phyloP scores from a whole-genome alignment of 2,329 filamentous ascomycete genomes.

The Didymella lethalis region DNA sequence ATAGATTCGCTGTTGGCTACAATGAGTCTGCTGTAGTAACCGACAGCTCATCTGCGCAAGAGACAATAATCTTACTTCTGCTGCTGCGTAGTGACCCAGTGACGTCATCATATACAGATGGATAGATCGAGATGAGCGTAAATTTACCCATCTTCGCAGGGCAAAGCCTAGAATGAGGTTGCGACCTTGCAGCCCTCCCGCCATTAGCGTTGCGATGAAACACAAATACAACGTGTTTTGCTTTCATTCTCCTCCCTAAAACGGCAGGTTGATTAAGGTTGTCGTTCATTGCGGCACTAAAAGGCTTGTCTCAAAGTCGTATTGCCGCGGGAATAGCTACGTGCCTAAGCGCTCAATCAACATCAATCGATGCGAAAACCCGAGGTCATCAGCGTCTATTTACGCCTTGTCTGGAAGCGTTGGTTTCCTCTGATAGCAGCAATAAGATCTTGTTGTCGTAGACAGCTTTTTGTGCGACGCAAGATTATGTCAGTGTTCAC shows the following conservation, averaged over 20 bases:
- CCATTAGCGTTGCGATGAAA: not conserved
- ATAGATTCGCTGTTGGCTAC: no score
- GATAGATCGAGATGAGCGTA: not conserved
- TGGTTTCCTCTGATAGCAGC: not conserved
- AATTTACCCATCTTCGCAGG: no score
- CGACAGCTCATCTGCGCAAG: no score
- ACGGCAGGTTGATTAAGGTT: conserved; percentile 39
- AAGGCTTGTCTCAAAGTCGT: conserved; percentile 40
- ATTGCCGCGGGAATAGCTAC: conserved; percentile 12
- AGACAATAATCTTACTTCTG: not conserved
- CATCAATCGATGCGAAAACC: no score
- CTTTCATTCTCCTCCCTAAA: conserved; percentile 5
- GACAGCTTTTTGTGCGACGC: no score
- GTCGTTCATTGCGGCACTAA: conserved; percentile 43
- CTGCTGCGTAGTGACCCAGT: not conserved
- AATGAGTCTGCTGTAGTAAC: no score
- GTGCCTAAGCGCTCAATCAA: conserved; percentile 1
- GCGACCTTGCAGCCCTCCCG: no score
- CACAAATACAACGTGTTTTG: not conserved
- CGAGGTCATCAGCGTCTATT: no score
- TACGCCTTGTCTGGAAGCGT: no score
- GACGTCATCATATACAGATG: not conserved
- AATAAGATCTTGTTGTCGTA: not conserved
- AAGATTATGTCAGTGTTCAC: no score
- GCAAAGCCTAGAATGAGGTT: not conserved